phyloP scores from a whole-genome alignment of 768 basidiomycete species.

The Xerocomellus amylosporus region DNA sequence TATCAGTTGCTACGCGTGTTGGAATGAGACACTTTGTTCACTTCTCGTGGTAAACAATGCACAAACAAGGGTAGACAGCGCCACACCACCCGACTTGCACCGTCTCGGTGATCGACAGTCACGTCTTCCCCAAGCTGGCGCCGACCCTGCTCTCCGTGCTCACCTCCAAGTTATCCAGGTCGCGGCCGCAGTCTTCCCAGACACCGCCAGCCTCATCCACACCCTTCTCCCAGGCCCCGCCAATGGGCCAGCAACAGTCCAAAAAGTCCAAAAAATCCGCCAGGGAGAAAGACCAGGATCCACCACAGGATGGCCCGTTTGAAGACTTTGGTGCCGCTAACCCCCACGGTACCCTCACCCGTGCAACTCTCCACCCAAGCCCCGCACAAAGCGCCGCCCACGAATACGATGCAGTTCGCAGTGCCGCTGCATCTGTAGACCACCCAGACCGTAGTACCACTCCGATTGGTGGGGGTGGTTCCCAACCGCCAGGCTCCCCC shows the following conservation, averaged over 20 bases:
- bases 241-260: slow-evolving; percentile 83
- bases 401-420: slow-evolving; percentile 34
- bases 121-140: slow-evolving; percentile 60
- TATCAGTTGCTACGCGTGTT: slow-evolving; percentile 25
- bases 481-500: slow-evolving; percentile 33
- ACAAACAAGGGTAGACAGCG: slow-evolving; percentile 33
- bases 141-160: slow-evolving; percentile 77
- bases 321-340: slow-evolving; percentile 39
- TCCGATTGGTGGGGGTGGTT: slow-evolving; percentile 40
- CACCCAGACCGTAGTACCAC: slow-evolving; percentile 33
- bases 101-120: slow-evolving; percentile 29
- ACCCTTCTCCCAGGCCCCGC: slow-evolving; percentile 37
- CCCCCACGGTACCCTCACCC: slow-evolving; percentile 44
- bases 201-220: slow-evolving; percentile 57
- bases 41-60: slow-evolving; percentile 25
- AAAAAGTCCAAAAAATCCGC: slow-evolving; percentile 72
- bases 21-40: neutral
- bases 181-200: slow-evolving; percentile 70
- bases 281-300: slow-evolving; percentile 68
- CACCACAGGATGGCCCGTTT: slow-evolving; percentile 38
- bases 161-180: slow-evolving; percentile 65
- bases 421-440: slow-evolving; percentile 33
- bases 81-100: slow-evolving; percentile 24
- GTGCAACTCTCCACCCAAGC: slow-evolving; percentile 40
- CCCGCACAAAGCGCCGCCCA: slow-evolving; percentile 40